Conservation (phyloP, 495 filamentous ascomycete genomes). For the Penicillium simplicissimum region DNA sequence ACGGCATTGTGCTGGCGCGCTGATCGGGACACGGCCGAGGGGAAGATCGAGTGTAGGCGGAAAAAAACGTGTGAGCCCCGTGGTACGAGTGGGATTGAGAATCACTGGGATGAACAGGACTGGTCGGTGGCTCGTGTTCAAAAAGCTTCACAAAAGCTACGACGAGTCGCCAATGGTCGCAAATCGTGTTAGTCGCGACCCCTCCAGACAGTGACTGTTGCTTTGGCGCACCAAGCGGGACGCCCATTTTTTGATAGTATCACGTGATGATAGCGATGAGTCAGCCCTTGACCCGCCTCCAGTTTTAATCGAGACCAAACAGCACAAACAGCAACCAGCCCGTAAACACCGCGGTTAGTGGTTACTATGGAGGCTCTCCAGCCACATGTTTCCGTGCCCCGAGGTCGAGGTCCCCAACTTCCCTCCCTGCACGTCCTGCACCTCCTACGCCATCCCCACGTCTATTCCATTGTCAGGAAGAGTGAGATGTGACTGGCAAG, state of each 20-base stretch:
- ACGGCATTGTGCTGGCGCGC: slow-evolving; percentile 9
- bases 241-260: slow-evolving; percentile 12
- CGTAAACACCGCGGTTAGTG: slow-evolving; percentile 26
- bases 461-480: slow-evolving; percentile 17
- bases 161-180: neutral
- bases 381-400: slow-evolving; percentile 49
- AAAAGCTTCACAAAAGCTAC: slow-evolving; percentile 1
- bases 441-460: slow-evolving; percentile 28
- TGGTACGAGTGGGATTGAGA: slow-evolving; percentile 11
- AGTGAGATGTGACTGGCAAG: slow-evolving; percentile 41
- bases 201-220: slow-evolving; percentile 19
- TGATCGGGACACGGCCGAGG: neutral
- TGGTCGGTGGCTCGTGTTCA: neutral
- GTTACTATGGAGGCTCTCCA: slow-evolving; percentile 31
- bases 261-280: slow-evolving; percentile 29
- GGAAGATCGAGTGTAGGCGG: neutral
- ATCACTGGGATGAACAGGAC: neutral
- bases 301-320: slow-evolving; percentile 13
- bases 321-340: slow-evolving; percentile 10
- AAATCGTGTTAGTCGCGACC: neutral
- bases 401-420: slow-evolving; percentile 32
- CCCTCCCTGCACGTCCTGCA: slow-evolving; percentile 23
- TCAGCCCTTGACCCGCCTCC: slow-evolving; percentile 21
- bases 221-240: slow-evolving; percentile 25
- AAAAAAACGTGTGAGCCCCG: slow-evolving; percentile 5